Evolutionary conservation across 805 yeast genomes (phyloP).

Genomic region (Hanseniaspora guilliermondii): DNA sequence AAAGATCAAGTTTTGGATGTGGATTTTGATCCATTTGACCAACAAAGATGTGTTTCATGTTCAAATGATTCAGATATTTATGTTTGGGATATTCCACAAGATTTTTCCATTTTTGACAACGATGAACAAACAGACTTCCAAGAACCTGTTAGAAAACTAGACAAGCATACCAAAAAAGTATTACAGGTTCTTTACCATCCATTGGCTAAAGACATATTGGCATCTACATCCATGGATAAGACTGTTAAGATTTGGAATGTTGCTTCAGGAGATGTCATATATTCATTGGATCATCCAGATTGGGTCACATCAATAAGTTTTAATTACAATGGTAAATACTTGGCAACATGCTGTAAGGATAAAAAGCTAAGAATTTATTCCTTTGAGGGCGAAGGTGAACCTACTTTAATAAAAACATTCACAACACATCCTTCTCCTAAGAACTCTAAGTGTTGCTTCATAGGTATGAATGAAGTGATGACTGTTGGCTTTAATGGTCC

Average conservation of each 20-base stretch:
- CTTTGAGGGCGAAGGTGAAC: slow-evolving; percentile 45
- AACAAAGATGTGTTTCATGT: slow-evolving; percentile 58
- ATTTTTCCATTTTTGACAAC: slow-evolving; percentile 54
- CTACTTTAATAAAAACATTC: slow-evolving; percentile 62
- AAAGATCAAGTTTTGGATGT: slow-evolving; percentile 92
- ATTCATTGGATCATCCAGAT: slow-evolving; percentile 75
- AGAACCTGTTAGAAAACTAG: slow-evolving; percentile 52
- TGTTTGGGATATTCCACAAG: slow-evolving; percentile 78
- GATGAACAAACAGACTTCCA: slow-evolving; percentile 35
- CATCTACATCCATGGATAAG: slow-evolving; percentile 83
- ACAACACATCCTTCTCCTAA: slow-evolving; percentile 89
- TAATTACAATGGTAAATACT: slow-evolving; percentile 73
- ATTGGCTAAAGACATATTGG: slow-evolving; percentile 70
- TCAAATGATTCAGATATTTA: slow-evolving; percentile 74
- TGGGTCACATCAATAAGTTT: slow-evolving; percentile 86
- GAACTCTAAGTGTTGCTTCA: slow-evolving; percentile 76
- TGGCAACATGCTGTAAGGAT: slow-evolving; percentile 87
- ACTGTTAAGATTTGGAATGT: slow-evolving; percentile 86
- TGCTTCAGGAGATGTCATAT: slow-evolving; percentile 54
- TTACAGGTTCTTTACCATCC: slow-evolving; percentile 90
- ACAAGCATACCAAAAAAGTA: slow-evolving; percentile 88
- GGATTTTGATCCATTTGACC: slow-evolving; percentile 85
- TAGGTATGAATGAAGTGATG: slow-evolving; percentile 70
- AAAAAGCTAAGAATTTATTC: slow-evolving; percentile 88
- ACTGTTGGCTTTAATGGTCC: slow-evolving; percentile 91